Percentiles rank a stretch among this genome's conserved stretches.
Conservation (phyloP, 306 rosid species). For the Cercis canadensis region DNA sequence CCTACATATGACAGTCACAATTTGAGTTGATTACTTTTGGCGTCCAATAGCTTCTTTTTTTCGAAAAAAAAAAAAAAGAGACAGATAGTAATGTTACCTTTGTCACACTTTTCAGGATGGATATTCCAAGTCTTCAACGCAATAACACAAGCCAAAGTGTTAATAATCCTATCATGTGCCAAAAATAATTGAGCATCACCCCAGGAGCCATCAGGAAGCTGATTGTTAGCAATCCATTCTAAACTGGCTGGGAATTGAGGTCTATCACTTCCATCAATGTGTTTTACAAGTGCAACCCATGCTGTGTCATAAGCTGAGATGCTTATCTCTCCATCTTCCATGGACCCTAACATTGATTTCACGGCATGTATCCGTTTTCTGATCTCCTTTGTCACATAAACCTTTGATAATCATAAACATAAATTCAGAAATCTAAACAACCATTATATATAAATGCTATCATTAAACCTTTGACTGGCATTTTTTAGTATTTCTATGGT, state of each 20-base stretch:
- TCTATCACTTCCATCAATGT: constrained; percentile 36
- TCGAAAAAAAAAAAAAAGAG: too few species aligned
- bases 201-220: constrained; percentile 79
- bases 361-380: constrained; percentile 41
- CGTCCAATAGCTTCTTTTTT: too few species aligned
- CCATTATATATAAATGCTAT: neutral
- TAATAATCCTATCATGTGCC: constrained; percentile 77
- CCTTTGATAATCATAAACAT: too few species aligned
- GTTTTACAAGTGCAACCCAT: constrained; percentile 71
- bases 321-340: constrained; percentile 81
- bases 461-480: too few species aligned
- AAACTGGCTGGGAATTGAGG: constrained; percentile 73
- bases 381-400: constrained; percentile 43
- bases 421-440: neutral
- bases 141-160: constrained; percentile 72
- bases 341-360: constrained; percentile 52
- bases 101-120: constrained; percentile 56
- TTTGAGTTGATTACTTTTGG: too few species aligned
- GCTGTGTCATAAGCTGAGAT: constrained; percentile 90
- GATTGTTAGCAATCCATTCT: constrained; percentile 78
- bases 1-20: constrained; percentile 30
- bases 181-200: constrained; percentile 58
- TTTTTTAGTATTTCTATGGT: too few species aligned
- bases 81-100: constrained; percentile 51
- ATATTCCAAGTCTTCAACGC: constrained; percentile 66